Evolutionary conservation across 148 eudicot species (phyloP), one percentile per base, ranked within the genome.

Genomic region (Fagopyrum esculentum): DNA sequence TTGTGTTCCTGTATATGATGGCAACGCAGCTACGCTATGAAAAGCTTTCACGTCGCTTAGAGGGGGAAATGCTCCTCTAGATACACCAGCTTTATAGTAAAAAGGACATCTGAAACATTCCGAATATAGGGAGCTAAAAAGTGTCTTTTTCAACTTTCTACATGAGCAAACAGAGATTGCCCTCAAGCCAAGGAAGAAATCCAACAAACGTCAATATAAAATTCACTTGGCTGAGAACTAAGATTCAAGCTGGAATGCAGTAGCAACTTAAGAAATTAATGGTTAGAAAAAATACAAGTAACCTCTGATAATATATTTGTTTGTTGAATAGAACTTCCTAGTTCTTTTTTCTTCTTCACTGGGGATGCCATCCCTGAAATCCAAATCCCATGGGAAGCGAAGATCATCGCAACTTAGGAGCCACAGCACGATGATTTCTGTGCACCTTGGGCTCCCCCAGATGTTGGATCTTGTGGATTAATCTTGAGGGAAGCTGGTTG

Each of bases 371-470:
- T 40, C 70, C 70, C 29, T 64, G 70, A 64, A 4, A 66, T 8
- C 45, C 10, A 43, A 15, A 29, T 17, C 40, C 71, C 71, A 35
- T 29, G 16, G 16, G 35, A 63, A 56, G 29, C 61, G 19, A 26
- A 8, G 40, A 26, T 59, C 9, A 9, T 59, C 6, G 4, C 35
- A 50, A 26, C 74, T 71, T 71, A 71, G 17, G 74, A 71, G 55
- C 74, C 74, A 71, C 74, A 71, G 55, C 74, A 71, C 9, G 74
- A 26, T 9, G 74, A 71, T 49, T 47, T 71, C 55, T 71, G 74
- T 45, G 74, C 54, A 71, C 54, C 54, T 71, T 71, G 74, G 55
- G 74, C 74, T 47, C 54, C 51, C 40, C 74, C 74, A 17, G 74
- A 47, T 49, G 54, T 52, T 47, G 74, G 74, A 49, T 71, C 74